Base-by-base conservation (phyloP, 2,329 filamentous ascomycete genomes). In the Fusarium sp. region DNA sequence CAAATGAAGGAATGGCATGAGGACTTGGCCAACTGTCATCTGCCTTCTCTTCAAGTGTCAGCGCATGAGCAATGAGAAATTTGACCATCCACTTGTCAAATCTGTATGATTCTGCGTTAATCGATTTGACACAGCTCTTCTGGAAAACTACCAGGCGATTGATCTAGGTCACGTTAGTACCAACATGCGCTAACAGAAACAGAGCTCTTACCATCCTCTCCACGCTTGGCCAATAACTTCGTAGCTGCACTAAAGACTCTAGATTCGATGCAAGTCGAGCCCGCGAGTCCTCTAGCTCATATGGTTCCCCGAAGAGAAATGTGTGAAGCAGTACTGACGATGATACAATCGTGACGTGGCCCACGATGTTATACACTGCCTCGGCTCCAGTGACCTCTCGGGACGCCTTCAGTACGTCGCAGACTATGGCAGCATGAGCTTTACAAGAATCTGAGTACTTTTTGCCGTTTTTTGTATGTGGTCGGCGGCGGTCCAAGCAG, bases 11-110 rank as follows among this genome's bases (percentile, higher is more conserved):
- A 12, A 47, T 53, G 7, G 18, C 8, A 7, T 59, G 29, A 3
- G 49, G 58, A 27, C 55, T 51, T 18, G 46, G 22, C 60, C 62
- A 65, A 1, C 25, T 8, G 3, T 78, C 20, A 77, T 76, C 69
- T 84, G 71, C 72, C 53, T 77, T 77, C 7, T 77, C 75, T 27
- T 79, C 77, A 5, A 80, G 64, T 10, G 69, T 66, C 15, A 78
- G 46, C 2, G 76, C 70, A 62, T 81, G 78, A 34, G 79, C 75
- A 15, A 79, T 72, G 2, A 81, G 68, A 51, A 81, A 81, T 51
- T 87, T 85, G 57, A 83, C 77, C 53, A 87, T 82, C 56, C 86
- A 84, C 49, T 77, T 78, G 68, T 89, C 87, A 59, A 88, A 78
- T 1, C 76, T 70, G 58, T 80, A 76, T 2, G 78, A 78, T 25